These are phyloP conservation scores for Millerozyma acaciae DNA, from an alignment of 805 yeast species.

Conservation along the genomic window DNA sequence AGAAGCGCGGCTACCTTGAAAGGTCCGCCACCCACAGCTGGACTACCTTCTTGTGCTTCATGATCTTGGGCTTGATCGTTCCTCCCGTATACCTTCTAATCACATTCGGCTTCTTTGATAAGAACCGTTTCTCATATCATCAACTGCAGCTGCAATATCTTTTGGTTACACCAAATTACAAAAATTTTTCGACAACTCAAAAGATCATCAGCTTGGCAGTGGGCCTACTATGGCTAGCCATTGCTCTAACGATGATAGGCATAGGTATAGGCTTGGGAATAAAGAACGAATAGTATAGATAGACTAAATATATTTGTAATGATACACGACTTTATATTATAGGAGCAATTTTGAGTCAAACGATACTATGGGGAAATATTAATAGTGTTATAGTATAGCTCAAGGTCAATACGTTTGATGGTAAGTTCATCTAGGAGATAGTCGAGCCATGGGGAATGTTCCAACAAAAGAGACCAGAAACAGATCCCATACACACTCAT, in stretches of 20 bases:
- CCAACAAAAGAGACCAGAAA: conserved; percentile 38
- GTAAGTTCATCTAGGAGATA: too few species aligned
- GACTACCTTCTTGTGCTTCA: conserved; percentile 20
- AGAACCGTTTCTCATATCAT: conserved; percentile 12
- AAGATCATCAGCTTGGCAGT: conserved; percentile 26
- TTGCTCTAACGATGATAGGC: conserved; percentile 36
- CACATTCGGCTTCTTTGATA: conserved; percentile 34
- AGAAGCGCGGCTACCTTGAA: background rate
- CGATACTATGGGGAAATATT: too few species aligned
- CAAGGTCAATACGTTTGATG: too few species aligned
- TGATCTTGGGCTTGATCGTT: conserved; percentile 29
- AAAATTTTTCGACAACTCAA: conserved; percentile 20
- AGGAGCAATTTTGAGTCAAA: too few species aligned
- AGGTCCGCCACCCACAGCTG: conserved; percentile 2
- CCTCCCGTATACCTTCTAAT: conserved; percentile 39
- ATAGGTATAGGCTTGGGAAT: conserved; percentile 34
- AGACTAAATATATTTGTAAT: too few species aligned
- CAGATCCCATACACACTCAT: conserved; percentile 24
- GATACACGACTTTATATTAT: too few species aligned
- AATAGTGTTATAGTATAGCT: too few species aligned
- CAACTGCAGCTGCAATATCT: conserved; percentile 11
- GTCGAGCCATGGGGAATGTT: conserved; percentile 37
- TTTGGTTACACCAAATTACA: conserved; percentile 2
- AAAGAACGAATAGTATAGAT: conserved; percentile 4
- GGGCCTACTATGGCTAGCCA: conserved; percentile 32